Evolutionary conservation across 495 filamentous ascomycete species (phyloP).

Genomic region (Thermothielavioides terrestris): DNA sequence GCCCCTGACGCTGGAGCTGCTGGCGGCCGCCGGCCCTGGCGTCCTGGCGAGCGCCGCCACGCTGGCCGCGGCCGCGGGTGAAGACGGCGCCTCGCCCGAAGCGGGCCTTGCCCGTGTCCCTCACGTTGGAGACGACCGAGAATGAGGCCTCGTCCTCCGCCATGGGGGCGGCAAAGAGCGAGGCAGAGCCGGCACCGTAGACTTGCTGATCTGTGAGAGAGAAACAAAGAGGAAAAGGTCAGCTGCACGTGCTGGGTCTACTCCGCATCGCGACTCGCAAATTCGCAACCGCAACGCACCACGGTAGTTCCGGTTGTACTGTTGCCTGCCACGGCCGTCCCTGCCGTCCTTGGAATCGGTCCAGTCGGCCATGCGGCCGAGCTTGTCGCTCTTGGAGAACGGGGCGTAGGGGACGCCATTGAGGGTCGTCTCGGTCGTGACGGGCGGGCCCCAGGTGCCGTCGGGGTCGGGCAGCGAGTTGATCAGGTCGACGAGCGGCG

Average conservation of each 20-base stretch:
- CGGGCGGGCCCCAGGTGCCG: constrained; percentile 81
- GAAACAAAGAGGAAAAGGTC: background rate
- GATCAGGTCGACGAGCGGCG: constrained; percentile 47
- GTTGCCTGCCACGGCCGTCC: constrained; percentile 66
- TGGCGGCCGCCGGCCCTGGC: constrained; percentile 56
- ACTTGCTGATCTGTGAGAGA: constrained; percentile 94
- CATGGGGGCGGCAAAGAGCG: constrained; percentile 76
- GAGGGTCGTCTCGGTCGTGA: constrained; percentile 72
- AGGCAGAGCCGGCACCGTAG: constrained; percentile 82
- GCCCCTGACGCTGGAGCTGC: constrained; percentile 38
- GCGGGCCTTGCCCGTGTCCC: constrained; percentile 71
- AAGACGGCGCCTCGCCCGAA: constrained; percentile 90
- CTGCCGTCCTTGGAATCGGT: constrained; percentile 85
- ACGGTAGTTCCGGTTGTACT: constrained; percentile 86
- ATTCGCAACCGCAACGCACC: constrained; percentile 45
- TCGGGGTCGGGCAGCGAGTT: constrained; percentile 45
- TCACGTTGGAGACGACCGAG: constrained; percentile 92
- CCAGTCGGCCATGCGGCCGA: constrained; percentile 99
- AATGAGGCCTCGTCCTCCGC: constrained; percentile 96
- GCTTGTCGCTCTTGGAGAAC: constrained; percentile 96
- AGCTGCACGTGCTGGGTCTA: background rate
- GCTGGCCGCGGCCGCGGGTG: constrained; percentile 72
- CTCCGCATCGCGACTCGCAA: background rate
- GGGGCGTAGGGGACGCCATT: constrained; percentile 94
- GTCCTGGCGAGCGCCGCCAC: constrained; percentile 59